A percentile compares a stretch with the other conserved stretches of the same genome.
phyloP scores from a whole-genome alignment of 305 asterid genomes.

The Rubia balearica region DNA sequence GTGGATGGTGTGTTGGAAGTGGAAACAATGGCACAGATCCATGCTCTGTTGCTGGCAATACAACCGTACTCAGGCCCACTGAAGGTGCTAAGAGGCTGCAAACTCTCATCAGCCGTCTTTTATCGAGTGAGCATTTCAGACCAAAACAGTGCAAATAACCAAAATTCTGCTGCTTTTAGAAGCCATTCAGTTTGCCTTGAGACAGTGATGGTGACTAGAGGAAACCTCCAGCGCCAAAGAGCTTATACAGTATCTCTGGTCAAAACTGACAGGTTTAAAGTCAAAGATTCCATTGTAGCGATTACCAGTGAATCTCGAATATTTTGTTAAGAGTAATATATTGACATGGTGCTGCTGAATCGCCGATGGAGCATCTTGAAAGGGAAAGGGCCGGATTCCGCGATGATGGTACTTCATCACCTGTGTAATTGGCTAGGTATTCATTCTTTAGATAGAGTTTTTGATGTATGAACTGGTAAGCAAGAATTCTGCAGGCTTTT shows the following conservation, averaged over 20 bases:
- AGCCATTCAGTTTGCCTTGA: neutral
- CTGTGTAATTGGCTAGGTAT: conserved; percentile 18
- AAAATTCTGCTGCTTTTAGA: conserved; percentile 5
- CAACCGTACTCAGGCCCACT: conserved; percentile 57
- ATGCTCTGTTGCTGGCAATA: conserved; percentile 60
- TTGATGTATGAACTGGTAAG: neutral
- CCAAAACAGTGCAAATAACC: conserved; percentile 76
- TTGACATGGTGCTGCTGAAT: conserved; percentile 3
- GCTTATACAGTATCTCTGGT: neutral
- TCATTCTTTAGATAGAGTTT: conserved; percentile 3
- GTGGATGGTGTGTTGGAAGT: conserved; percentile 90
- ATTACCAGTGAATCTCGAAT: neutral
- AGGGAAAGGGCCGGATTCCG: conserved; percentile 7
- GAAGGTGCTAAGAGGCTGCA: conserved; percentile 82
- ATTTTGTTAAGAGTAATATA: conserved; percentile 13
- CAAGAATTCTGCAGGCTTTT: conserved; percentile 6
- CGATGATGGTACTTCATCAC: conserved; percentile 15
- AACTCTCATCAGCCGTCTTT: conserved; percentile 44
- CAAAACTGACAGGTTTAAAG: conserved; percentile 15
- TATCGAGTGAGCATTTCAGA: conserved; percentile 57
- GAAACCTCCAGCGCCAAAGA: neutral
- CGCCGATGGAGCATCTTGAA: conserved; percentile 14
- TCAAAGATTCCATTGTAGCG: conserved; percentile 16
- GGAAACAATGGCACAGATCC: conserved; percentile 77
- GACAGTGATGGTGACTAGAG: neutral